Evolutionary conservation across 306 rosid species (phyloP).

Genomic region (Cajanus cajan): DNA sequence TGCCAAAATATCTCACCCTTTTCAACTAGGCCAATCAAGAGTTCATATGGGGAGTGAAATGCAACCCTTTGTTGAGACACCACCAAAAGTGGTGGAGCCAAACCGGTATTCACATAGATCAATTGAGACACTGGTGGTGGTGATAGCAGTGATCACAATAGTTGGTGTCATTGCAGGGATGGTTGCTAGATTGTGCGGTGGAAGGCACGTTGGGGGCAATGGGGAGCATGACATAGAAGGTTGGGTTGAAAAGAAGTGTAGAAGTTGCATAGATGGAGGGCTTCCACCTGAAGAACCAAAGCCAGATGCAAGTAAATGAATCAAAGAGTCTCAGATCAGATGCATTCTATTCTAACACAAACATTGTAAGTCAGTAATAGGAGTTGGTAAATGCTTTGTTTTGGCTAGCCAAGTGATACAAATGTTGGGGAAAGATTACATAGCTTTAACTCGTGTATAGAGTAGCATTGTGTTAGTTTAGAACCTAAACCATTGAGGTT

Average conservation of each 20-base stretch:
- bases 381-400: slow-evolving; percentile 30
- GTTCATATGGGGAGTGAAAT: slow-evolving; percentile 37
- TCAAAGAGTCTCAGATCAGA: background rate
- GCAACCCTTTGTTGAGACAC: slow-evolving; percentile 43
- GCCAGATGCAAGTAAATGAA: slow-evolving; percentile 49
- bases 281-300: slow-evolving; percentile 47
- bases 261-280: slow-evolving; percentile 80
- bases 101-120: slow-evolving; percentile 53
- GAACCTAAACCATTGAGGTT: slow-evolving; percentile 28
- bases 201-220: slow-evolving; percentile 64
- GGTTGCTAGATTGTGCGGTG: slow-evolving; percentile 74
- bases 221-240: slow-evolving; percentile 88
- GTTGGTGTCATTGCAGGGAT: slow-evolving; percentile 74
- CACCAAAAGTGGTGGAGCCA: slow-evolving; percentile 38
- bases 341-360: slow-evolving; percentile 29
- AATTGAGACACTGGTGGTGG: slow-evolving; percentile 76
- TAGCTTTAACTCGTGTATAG: slow-evolving; percentile 22
- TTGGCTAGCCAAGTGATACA: slow-evolving; percentile 2
- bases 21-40: slow-evolving; percentile 4
- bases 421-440: slow-evolving; percentile 24
- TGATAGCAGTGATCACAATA: slow-evolving; percentile 69
- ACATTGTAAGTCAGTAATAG: slow-evolving; percentile 25
- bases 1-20: slow-evolving; percentile 3
- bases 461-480: slow-evolving; percentile 32
- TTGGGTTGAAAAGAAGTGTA: slow-evolving; percentile 77